Base-by-base conservation (phyloP, 345 rosid genomes). In the Raphanus sativus region DNA sequence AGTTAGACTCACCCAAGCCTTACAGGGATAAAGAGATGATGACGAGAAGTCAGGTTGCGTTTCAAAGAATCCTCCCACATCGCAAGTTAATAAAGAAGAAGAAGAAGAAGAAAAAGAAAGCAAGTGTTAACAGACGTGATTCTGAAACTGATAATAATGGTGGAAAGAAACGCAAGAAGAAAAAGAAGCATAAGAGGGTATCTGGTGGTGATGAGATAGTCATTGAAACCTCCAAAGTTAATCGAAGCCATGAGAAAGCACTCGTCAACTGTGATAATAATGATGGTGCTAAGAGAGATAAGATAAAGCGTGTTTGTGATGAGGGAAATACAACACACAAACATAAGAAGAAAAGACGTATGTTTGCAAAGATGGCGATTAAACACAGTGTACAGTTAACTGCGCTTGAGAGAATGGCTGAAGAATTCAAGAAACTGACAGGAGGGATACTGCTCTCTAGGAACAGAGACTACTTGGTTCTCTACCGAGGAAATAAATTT, bases 401-500 rank as follows among this genome's bases (percentile, higher is more conserved):
- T 36, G 90, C 95, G 40, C 92, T 95, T 85, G 98, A 94, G 82
- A 91, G 97, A 83, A 91, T 94, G 97, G 93, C 95, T 61, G 97
- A 94, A 84, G 97, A 90, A 21, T 77, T 94, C 80, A 94, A 90
- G 97, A 91, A 81, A 86, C 78, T 93, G 88, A 93, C 98, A 29
- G 98, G 97, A 73, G 93, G 95, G 9, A 77, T 82, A 61, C 75
- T 94, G 70, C 91, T 94, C 52, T 89, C 96, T 1, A 86, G 98
- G 86, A 91, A 87, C 86, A 94, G 89, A 85, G 94, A 94, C 81
- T 91, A 84, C 76, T 85, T 94, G 87, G 95, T 94, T 71, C 91
- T 91, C 87, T 94, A 94, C 67, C 85, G 98, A 75, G 98, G 98
- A 68, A 94, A 91, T 73, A 81, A 86, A 58, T 94, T 94, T 80